Evolutionary conservation across 352 stramenopile genomes (phyloP).

Genomic region (Globisporangium paroecandrum): DNA sequence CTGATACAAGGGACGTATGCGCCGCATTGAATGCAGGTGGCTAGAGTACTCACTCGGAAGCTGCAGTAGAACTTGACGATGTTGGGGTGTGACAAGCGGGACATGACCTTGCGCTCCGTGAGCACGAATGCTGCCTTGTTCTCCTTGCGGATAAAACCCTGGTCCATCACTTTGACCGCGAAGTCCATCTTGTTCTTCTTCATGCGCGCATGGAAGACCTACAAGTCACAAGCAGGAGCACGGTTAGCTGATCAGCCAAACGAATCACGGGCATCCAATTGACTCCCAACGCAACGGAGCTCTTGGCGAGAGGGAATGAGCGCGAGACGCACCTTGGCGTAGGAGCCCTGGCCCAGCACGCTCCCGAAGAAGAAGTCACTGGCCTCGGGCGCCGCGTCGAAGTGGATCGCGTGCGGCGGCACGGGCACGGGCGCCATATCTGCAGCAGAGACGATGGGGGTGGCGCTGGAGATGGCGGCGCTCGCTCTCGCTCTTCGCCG

Average conservation of each 20-base stretch:
- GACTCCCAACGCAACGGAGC: not conserved
- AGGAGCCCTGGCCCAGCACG: conserved; percentile 85
- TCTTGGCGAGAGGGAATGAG: not conserved
- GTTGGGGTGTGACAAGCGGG: conserved; percentile 79
- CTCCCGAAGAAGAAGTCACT: conserved; percentile 86
- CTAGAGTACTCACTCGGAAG: conserved; percentile 53
- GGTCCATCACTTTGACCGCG: conserved; percentile 91
- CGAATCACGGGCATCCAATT: not conserved
- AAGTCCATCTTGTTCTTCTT: conserved; percentile 83
- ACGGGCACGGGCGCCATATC: conserved; percentile 6
- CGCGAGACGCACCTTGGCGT: conserved; percentile 60
- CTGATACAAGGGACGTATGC: not conserved
- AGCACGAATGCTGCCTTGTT: conserved; percentile 91
- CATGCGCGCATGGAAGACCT: conserved; percentile 86
- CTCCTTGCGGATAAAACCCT: conserved; percentile 88
- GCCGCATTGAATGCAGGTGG: not conserved
- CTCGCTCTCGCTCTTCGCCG: not conserved
- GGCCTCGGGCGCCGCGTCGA: conserved; percentile 62
- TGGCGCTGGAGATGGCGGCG: not conserved
- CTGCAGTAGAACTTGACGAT: conserved; percentile 90
- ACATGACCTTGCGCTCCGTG: conserved; percentile 89
- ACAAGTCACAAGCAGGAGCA: not conserved
- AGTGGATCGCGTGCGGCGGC: conserved; percentile 45
- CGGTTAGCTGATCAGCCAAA: not conserved
- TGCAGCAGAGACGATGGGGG: not conserved